Percentiles rank a stretch among this genome's conserved stretches.
These are phyloP conservation scores for Rhodosporidiobolus odoratus DNA, from an alignment of 768 basidiomycete species.

Conservation along the genomic window DNA sequence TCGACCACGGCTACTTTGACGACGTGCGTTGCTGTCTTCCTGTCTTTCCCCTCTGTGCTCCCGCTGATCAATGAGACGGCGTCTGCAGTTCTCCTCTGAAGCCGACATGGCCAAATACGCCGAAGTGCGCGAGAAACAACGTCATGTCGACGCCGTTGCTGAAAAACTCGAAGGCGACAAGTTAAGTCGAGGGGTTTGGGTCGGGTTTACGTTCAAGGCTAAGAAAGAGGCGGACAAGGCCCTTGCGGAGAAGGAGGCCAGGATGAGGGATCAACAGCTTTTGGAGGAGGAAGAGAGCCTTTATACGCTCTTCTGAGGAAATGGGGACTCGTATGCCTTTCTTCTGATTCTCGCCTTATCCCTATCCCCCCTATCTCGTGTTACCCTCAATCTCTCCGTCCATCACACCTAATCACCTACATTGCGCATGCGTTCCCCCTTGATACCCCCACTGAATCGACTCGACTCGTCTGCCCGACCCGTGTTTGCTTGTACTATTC, in stretches of 20 bases:
- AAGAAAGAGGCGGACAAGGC: slow-evolving; percentile 35
- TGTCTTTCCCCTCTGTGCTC: slow-evolving; percentile 1
- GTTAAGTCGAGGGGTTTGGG: slow-evolving; percentile 42
- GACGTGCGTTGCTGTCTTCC: slow-evolving; percentile 23
- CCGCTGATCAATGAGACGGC: no score
- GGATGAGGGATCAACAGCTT: background rate
- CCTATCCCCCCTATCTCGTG: no score
- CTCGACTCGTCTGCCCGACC: no score
- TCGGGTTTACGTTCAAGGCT: slow-evolving; percentile 44
- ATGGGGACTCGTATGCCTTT: no score
- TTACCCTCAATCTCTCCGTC: no score
- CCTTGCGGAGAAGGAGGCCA: slow-evolving; percentile 2
- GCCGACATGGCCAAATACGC: slow-evolving; percentile 99
- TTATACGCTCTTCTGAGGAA: background rate
- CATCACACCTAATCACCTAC: no score
- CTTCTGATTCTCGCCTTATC: no score
- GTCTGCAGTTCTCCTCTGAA: slow-evolving; percentile 53
- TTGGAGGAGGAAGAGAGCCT: background rate
- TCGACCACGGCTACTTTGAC: slow-evolving; percentile 54
- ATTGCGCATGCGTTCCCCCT: no score
- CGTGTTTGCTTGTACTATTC: no score
- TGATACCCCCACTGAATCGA: no score
- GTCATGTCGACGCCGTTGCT: slow-evolving; percentile 67
- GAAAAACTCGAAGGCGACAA: slow-evolving; percentile 65
- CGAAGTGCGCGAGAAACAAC: slow-evolving; percentile 94